Evolutionary conservation across 306 rosid genomes (phyloP), one percentile per base, ranked within the genome.

Genomic region (Acacia acuminata): DNA sequence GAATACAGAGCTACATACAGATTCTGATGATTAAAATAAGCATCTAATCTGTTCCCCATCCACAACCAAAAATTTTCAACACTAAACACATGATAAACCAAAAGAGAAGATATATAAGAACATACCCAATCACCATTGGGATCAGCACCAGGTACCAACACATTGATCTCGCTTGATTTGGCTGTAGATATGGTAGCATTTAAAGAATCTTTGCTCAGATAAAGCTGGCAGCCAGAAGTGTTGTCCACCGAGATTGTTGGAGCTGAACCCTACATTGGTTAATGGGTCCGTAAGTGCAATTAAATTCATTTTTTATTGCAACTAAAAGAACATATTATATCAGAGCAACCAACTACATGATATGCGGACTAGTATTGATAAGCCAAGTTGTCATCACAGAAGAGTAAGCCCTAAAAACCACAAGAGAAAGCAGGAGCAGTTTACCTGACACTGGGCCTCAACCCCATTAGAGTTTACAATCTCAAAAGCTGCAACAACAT

Each of bases 401-500:
- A 50, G 60, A 48, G 40, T 53, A 68, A 72, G 61, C 44, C 74
- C 55, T 64, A 24, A 30, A 60, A 60, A 1, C 20, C 76, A 67
- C 38, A 19, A 14, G 48, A 70, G 71, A 47, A 45, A 25, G 69
- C 8, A 22, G 40, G 51, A 44, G 16, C 0, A 4, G 70, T 72
- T 53, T 92, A 94, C 98, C 97, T 96, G 98, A 55, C 99, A 94
- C 78, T 96, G 99, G 87, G 91, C 98, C 88, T 96, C 99, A 81
- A 96, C 92, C 74, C 94, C 88, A 82, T 88, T 94, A 88, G 97
- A 90, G 88, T 96, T 96, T 25, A 96, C 99, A 53, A 96, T 82
- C 90, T 96, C 99, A 92, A 68, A 96, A 80, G 99, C 99, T 84
- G 99, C 98, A 85, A 96, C 99, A 81, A 94, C 99, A 87, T 96